phyloP scores from a whole-genome alignment of 441 rosid species.

The Aquilaria agallochum region DNA sequence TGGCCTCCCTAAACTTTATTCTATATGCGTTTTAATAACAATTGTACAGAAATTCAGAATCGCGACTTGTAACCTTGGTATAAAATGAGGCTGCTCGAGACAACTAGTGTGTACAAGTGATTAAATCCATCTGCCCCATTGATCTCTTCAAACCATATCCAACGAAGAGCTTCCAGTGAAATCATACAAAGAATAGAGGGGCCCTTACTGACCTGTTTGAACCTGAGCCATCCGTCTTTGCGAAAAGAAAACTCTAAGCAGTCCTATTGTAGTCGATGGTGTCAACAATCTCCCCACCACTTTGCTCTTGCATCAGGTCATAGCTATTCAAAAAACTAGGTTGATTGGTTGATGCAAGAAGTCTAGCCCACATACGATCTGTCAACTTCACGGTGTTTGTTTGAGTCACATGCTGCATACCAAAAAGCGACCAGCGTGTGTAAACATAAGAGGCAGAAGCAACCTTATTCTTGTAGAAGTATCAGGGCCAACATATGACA shows the following conservation, averaged over 20 bases:
- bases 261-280: conserved; percentile 36
- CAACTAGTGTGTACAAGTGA: too few relatives aligned
- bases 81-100: too few relatives aligned
- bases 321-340: conserved; percentile 59
- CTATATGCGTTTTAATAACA: too few relatives aligned
- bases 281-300: conserved; percentile 30
- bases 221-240: conserved; percentile 2
- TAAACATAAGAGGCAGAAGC: too few relatives aligned
- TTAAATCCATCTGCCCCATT: not conserved
- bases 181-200: not conserved
- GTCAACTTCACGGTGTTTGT: conserved; percentile 59
- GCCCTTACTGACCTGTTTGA: conserved; percentile 17
- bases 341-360: conserved; percentile 78
- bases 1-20: too few relatives aligned
- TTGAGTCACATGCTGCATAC: conserved; percentile 56
- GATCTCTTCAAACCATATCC: not conserved
- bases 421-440: too few relatives aligned
- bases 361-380: conserved; percentile 83
- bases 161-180: conserved; percentile 3
- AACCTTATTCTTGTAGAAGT: too few relatives aligned
- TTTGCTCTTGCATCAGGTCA: conserved; percentile 28
- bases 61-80: too few relatives aligned
- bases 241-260: conserved; percentile 21
- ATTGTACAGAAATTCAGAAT: too few relatives aligned
- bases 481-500: too few relatives aligned